Evolutionary conservation across 768 basidiomycete genomes (phyloP).

Genomic region (Exsudoporus frostii): DNA sequence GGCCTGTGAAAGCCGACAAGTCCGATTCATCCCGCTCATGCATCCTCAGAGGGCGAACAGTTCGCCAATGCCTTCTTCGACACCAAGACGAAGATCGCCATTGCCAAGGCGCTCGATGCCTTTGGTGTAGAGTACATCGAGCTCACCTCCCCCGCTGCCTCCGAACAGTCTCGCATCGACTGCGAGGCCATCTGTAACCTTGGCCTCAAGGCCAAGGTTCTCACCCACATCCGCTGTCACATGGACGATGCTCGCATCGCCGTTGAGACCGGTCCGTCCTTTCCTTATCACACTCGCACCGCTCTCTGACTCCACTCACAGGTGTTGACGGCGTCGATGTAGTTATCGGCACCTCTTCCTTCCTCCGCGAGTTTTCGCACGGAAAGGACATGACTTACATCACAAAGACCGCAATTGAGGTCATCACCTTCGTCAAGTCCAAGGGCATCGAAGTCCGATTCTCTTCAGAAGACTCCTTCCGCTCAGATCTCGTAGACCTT

Average conservation of each 20-base stretch:
- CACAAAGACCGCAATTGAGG: constrained; percentile 97
- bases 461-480: constrained; percentile 99
- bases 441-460: constrained; percentile 99
- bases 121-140: constrained; percentile 99
- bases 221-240: constrained; percentile 98
- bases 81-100: constrained; percentile 99
- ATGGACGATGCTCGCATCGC: constrained; percentile 99
- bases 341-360: constrained; percentile 98
- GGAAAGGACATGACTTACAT: constrained; percentile 99
- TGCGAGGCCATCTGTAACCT: constrained; percentile 99
- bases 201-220: constrained; percentile 92
- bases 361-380: constrained; percentile 99
- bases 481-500: constrained; percentile 97
- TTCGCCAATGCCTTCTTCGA: constrained; percentile 99
- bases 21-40: constrained; percentile 13
- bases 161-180: constrained; percentile 89
- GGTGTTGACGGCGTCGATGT: constrained; percentile 99
- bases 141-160: constrained; percentile 96
- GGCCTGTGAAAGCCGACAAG: constrained; percentile 3
- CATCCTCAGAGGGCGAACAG: constrained; percentile 84
- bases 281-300: not conserved
- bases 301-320: constrained; percentile 27
- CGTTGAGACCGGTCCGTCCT: constrained; percentile 85
- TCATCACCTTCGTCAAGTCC: constrained; percentile 99
- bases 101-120: constrained; percentile 95